phyloP scores from a whole-genome alignment of 2,329 filamentous ascomycete genomes.

The Xylaria sp. region DNA sequence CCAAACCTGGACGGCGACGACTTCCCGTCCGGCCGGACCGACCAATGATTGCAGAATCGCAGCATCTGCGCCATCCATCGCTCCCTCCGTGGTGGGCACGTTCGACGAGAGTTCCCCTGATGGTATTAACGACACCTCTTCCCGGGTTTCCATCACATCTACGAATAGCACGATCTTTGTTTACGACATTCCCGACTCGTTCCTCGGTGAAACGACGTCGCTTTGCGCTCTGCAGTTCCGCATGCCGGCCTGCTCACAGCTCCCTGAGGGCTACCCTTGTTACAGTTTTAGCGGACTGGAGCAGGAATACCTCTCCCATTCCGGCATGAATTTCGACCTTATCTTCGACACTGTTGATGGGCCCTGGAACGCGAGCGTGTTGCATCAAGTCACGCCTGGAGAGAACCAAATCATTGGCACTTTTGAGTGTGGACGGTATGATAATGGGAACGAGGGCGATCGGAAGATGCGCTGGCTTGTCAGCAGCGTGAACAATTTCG shows the following conservation, averaged over 20 bases:
- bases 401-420: slow-evolving; percentile 26
- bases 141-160: slow-evolving; percentile 23
- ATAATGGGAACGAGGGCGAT: slow-evolving; percentile 6
- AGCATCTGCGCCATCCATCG: slow-evolving; percentile 28
- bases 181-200: slow-evolving; percentile 25
- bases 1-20: slow-evolving; percentile 2
- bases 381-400: slow-evolving; percentile 30
- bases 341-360: slow-evolving; percentile 18
- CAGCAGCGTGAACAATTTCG: slow-evolving; percentile 28
- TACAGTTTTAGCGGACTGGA: slow-evolving; percentile 31
- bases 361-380: slow-evolving; percentile 25
- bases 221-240: slow-evolving; percentile 32
- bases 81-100: slow-evolving; percentile 22
- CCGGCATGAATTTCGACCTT: slow-evolving; percentile 29
- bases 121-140: slow-evolving; percentile 17
- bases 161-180: slow-evolving; percentile 25
- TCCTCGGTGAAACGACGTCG: slow-evolving; percentile 13
- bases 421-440: slow-evolving; percentile 25
- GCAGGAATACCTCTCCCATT: slow-evolving; percentile 28
- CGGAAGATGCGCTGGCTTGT: slow-evolving; percentile 28
- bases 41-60: slow-evolving; percentile 21
- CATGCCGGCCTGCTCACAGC: slow-evolving; percentile 29
- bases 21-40: slow-evolving; percentile 6
- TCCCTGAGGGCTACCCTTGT: slow-evolving; percentile 32
- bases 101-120: slow-evolving; percentile 16